Percentiles rank a stretch among this genome's conserved stretches.
Conservation (phyloP, 129 eudicot genomes). For the Saussurea involucrata region DNA sequence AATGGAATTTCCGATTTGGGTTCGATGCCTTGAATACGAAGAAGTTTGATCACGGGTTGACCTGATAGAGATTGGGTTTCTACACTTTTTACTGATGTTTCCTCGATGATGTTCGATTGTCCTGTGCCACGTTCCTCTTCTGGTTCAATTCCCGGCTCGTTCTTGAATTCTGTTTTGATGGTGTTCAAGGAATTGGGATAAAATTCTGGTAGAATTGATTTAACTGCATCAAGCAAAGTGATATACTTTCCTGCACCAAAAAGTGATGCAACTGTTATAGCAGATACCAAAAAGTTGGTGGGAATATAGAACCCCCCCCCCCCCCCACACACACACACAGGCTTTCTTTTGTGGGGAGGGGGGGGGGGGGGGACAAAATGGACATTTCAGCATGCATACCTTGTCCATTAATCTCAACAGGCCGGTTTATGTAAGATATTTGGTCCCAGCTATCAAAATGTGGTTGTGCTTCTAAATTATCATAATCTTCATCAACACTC, state of each 20-base stretch:
- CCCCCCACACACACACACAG: no score
- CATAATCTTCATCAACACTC: constrained; percentile 49
- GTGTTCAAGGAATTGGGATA: constrained; percentile 17
- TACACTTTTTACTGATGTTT: constrained; percentile 4
- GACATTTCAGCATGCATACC: constrained; percentile 45
- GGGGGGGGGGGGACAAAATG: neutral
- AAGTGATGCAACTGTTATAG: neutral
- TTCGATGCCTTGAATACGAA: constrained; percentile 88
- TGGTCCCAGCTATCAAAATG: constrained; percentile 83
- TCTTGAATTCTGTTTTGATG: constrained; percentile 25
- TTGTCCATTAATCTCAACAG: constrained; percentile 63
- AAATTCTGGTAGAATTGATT: constrained; percentile 75
- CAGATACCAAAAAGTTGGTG: neutral
- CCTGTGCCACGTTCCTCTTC: constrained; percentile 27
- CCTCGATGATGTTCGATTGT: constrained; percentile 17
- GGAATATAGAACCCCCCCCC: no score
- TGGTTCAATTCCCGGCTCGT: constrained; percentile 19
- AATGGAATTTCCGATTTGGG: constrained; percentile 80
- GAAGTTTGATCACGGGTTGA: constrained; percentile 49
- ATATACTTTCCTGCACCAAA: constrained; percentile 61
- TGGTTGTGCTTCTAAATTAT: constrained; percentile 67
- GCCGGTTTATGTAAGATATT: constrained; percentile 80
- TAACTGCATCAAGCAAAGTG: constrained; percentile 73
- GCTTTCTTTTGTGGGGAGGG: no score
- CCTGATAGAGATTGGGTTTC: constrained; percentile 22